Evolutionary conservation across 2,329 filamentous ascomycete species (phyloP), one percentile per base, ranked within the genome.

Genomic region (Neonectria sp.): DNA sequence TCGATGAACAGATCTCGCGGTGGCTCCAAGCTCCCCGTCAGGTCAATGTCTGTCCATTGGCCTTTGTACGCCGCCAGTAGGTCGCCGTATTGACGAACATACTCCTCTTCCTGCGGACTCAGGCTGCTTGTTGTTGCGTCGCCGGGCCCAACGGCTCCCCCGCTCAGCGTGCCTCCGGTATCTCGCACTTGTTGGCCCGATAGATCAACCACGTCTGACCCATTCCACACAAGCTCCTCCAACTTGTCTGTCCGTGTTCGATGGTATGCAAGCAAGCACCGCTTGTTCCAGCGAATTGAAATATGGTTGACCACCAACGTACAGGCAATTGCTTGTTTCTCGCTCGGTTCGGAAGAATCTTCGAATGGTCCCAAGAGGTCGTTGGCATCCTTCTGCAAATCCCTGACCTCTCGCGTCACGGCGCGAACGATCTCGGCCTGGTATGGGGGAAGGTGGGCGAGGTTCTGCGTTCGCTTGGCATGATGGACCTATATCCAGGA

Each of bases 1-100:
- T 99, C 96, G 75, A 99, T 97, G 80, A 98, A 99, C 60, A 99
- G 84, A 81, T 99, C 96, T 74, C 90, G 90, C n/a, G 96, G 96
- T 27, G 96, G 96, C 78, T 97, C 95, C 78, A 99, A 84, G 77
- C 93, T 96, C 35, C 96, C 96, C 3, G 96, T 98, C 61, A 99
- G 85, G 81, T 99, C 96, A 72, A 99, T 93, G 79, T 99, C 96
- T 24, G 95, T 98, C 95, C 95, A 99, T 77, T 97, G 95, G 1
- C 96, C 96, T 80, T 99, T 99, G 82, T 97, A 98, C 2, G 95
- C 94, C n/a, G 95, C 94, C 62, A 99, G 84, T 72, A 99, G 85
- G 76, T 99, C 95, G 71, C 92, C 92, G 78, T 98, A 99, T 77
- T 95, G 92, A 67, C 95, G 88, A 64, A 97, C 93, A 77, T 98